Percentiles rank a stretch among this genome's conserved stretches.
These are phyloP conservation scores for Raffaelea deltoideospora DNA, from an alignment of 2,329 filamentous ascomycete species.

Conservation along the genomic window DNA sequence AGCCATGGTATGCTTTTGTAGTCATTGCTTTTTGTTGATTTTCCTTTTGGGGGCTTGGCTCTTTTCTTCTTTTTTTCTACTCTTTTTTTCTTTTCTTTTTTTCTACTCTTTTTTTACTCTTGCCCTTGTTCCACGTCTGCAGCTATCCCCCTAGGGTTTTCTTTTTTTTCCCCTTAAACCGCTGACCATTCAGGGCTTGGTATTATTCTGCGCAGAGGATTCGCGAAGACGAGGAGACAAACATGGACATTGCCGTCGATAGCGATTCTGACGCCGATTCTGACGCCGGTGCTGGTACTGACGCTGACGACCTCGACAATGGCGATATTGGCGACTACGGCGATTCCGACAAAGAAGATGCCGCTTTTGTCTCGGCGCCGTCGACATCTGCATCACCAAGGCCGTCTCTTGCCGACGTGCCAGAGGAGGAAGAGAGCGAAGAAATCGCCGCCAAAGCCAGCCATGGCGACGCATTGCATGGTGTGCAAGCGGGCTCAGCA, in stretches of 20 bases:
- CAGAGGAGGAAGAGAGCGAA: constrained; percentile 23
- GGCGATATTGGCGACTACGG: background rate
- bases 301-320: constrained; percentile 3
- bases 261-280: constrained; percentile 15
- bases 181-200: constrained; percentile 42
- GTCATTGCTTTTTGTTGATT: constrained; percentile 3
- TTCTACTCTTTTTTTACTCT: background rate
- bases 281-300: constrained; percentile 1
- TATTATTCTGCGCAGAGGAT: constrained; percentile 56
- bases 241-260: constrained; percentile 24
- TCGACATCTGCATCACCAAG: too few relatives aligned
- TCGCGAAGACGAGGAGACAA: constrained; percentile 33
- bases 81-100: background rate
- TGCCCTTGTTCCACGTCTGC: background rate
- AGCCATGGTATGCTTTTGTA: constrained; percentile 84
- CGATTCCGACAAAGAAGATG: background rate
- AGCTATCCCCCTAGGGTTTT: too few relatives aligned
- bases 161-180: too few relatives aligned
- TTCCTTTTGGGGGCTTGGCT: background rate
- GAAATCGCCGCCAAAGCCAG: too few relatives aligned
- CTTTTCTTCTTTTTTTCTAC: constrained; percentile 12
- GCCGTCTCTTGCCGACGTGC: constrained; percentile 24
- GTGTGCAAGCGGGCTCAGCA: too few relatives aligned
- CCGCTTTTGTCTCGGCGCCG: background rate
- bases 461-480: too few relatives aligned